Evolutionary conservation across 2,329 filamentous ascomycete genomes (phyloP).

Genomic region (Calonectria naviculata): DNA sequence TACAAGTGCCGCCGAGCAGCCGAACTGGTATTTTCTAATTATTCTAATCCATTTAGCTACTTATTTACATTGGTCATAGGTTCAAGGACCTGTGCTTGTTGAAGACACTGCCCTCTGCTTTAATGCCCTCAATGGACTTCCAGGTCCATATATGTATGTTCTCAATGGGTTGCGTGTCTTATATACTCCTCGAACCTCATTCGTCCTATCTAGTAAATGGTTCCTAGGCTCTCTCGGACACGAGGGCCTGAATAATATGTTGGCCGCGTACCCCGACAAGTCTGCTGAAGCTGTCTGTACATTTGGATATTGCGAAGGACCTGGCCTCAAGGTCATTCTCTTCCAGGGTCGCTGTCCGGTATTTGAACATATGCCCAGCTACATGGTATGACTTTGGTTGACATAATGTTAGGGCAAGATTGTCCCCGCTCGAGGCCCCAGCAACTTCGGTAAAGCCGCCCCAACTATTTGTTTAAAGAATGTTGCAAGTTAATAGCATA

Average conservation of each 20-base stretch:
- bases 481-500: background rate
- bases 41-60: background rate
- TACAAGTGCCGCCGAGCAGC: constrained; percentile 91
- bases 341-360: constrained; percentile 93
- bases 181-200: background rate
- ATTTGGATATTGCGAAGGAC: constrained; percentile 90
- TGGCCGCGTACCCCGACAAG: constrained; percentile 90
- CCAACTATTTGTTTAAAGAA: background rate
- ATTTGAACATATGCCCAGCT: constrained; percentile 23
- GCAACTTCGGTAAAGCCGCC: constrained; percentile 77
- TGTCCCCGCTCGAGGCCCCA: constrained; percentile 83
- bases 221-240: constrained; percentile 89
- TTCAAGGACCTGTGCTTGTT: constrained; percentile 88
- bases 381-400: constrained; percentile 3
- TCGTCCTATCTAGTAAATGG: constrained; percentile 78
- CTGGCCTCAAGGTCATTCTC: constrained; percentile 83
- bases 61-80: constrained; percentile 55
- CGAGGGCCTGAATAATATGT: constrained; percentile 87
- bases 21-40: constrained; percentile 67
- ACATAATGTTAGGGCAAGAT: constrained; percentile 71
- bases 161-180: background rate
- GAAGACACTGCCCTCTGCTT: constrained; percentile 98
- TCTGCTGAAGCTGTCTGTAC: constrained; percentile 94
- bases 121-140: constrained; percentile 88
- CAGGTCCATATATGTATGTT: constrained; percentile 93